These are phyloP conservation scores for Amanita polypyramis DNA, from an alignment of 768 basidiomycete species.

Conservation along the genomic window DNA sequence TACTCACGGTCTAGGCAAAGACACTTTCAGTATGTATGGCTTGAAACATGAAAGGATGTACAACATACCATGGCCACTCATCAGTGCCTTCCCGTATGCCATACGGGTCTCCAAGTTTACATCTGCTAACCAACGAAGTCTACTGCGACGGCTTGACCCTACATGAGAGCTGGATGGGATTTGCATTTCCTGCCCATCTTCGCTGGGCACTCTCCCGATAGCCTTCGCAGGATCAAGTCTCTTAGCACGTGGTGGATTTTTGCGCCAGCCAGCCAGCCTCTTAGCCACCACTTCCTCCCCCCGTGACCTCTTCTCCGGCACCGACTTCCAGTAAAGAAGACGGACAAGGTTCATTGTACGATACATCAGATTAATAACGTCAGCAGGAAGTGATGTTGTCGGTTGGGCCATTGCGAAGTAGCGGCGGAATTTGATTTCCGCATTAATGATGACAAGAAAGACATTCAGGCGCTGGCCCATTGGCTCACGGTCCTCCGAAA, in stretches of 20 bases:
- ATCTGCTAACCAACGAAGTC: constrained; percentile 8
- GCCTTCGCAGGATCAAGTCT: constrained; percentile 5
- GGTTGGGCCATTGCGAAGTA: constrained; percentile 13
- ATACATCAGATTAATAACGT: constrained; percentile 13
- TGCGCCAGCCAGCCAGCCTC: constrained; percentile 1
- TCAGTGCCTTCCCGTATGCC: constrained; percentile 14
- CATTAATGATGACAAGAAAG: constrained; percentile 15
- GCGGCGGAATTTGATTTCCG: constrained; percentile 16
- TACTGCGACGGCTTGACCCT: constrained; percentile 6
- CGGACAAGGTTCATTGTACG: constrained; percentile 12
- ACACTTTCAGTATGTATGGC: constrained; percentile 6
- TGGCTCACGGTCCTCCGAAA: not conserved
- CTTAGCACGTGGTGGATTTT: constrained; percentile 9
- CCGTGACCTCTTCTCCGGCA: constrained; percentile 9
- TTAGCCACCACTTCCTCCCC: constrained; percentile 4
- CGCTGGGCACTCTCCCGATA: constrained; percentile 7
- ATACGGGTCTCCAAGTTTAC: constrained; percentile 13
- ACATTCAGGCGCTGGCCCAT: constrained; percentile 10
- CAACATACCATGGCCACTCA: constrained; percentile 15
- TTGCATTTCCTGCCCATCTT: not conserved
- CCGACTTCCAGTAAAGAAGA: constrained; percentile 15
- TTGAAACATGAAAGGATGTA: constrained; percentile 7
- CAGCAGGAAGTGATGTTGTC: constrained; percentile 11
- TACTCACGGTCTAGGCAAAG: constrained; percentile 12
- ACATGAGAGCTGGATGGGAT: not conserved